Evolutionary conservation across 2,329 filamentous ascomycete genomes (phyloP), one percentile per base, ranked within the genome.

Genomic region (Penicillium sp.): DNA sequence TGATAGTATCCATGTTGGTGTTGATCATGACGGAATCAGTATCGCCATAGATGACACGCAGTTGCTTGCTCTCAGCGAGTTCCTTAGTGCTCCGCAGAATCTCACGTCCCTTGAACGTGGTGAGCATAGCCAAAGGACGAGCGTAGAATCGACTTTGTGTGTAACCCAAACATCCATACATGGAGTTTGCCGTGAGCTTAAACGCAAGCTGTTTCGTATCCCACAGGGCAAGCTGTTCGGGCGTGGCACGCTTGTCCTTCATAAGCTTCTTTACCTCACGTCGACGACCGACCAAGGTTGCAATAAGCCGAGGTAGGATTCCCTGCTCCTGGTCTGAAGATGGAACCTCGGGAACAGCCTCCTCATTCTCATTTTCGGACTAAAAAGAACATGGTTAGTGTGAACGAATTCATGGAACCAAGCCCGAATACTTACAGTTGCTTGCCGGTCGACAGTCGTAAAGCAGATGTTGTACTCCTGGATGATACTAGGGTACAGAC

Each of bases 11-110:
- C 58, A 95, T 93, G 73, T 98, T 98, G 65, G 95, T 96, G 73
- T 99, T 99, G 82, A 99, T 98, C 95, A 99, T 99, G 79, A 99
- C 95, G 8, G 95, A 99, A 78, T 99, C 95, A 13, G 95, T 99
- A 79, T 99, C 95, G 81, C 95, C 95, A 71, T 99, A 99, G 65
- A 99, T 98, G 75, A 99, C 95, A 72, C 95, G 91, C 33, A 99
- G 85, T 61, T 93, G 89, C 68, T 91, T 93, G 71, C 87, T 91
- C 78, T 99, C 95, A 10, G 95, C 95, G 63, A 99, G 85, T 57
- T 96, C 93, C 77, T 98, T 99, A 59, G 95, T 99, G 74, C 92
- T 96, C 65, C 91, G 87, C 61, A 99, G 83, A 85, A 99, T 98
- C 81, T 99, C 95, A 81, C 95, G 92, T 60, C 95, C 95, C 77